Percentiles rank a stretch among this genome's conserved stretches.
Conservation (phyloP, 2,329 filamentous ascomycete genomes). For the Beauveria sp. region DNA sequence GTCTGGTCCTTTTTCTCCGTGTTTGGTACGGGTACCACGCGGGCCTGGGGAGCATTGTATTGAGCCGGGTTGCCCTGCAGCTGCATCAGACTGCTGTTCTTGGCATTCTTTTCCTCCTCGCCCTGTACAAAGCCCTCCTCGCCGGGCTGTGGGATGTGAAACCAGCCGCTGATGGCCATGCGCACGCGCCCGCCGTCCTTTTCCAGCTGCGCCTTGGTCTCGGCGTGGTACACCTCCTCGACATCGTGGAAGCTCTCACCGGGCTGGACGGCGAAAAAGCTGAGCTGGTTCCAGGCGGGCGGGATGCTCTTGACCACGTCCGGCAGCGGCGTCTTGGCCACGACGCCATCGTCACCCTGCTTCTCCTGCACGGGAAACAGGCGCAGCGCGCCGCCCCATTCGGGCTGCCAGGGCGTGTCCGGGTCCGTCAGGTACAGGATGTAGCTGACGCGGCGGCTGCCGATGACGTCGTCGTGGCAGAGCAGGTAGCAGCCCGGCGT, state of each 20-base stretch:
- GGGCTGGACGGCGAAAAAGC: conserved; percentile 96
- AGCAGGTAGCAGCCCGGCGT: conserved; percentile 91
- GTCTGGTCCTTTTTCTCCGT: conserved; percentile 22
- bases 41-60: conserved; percentile 71
- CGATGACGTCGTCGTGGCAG: conserved; percentile 98
- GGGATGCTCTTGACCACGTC: conserved; percentile 78
- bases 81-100: conserved; percentile 87
- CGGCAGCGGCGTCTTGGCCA: conserved; percentile 72
- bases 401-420: conserved; percentile 78
- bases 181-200: conserved; percentile 70
- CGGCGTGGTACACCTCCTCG: conserved; percentile 84
- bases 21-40: conserved; percentile 41
- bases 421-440: conserved; percentile 94
- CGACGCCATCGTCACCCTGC: conserved; percentile 56
- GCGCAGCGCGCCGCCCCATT: conserved; percentile 88
- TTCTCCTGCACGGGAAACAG: conserved; percentile 67
- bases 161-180: conserved; percentile 99
- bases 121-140: conserved; percentile 88
- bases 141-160: conserved; percentile 90
- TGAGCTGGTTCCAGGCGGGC: conserved; percentile 93
- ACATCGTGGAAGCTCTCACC: conserved; percentile 99
- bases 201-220: conserved; percentile 49
- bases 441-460: conserved; percentile 91
- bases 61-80: conserved; percentile 85
- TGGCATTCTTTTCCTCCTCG: conserved; percentile 78